Percentiles rank a stretch among this genome's conserved stretches.
phyloP scores from a whole-genome alignment of 2,329 filamentous ascomycete species.

The Penicillium sp. region DNA sequence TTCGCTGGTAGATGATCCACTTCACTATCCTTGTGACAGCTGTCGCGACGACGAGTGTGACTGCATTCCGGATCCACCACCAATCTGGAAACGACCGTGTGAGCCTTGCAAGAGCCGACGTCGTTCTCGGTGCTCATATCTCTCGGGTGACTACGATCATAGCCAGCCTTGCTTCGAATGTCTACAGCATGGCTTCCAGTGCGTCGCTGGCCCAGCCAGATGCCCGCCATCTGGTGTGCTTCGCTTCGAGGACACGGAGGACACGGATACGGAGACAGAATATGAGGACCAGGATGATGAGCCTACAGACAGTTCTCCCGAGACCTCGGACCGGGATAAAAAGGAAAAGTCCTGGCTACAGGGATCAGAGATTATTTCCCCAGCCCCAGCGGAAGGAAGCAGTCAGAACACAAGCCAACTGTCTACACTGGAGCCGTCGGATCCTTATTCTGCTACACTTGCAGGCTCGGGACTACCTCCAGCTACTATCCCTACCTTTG shows the following conservation, averaged over 20 bases:
- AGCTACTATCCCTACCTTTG: constrained; percentile 18
- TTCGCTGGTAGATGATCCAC: constrained; percentile 42
- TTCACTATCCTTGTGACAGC: constrained; percentile 44
- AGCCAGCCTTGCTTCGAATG: constrained; percentile 42
- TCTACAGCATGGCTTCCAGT: constrained; percentile 33
- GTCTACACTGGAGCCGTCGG: neutral
- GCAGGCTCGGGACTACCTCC: neutral
- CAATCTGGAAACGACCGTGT: constrained; percentile 43
- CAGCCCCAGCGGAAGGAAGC: neutral
- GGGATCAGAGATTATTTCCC: neutral
- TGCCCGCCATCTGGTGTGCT: constrained; percentile 8
- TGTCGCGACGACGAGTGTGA: constrained; percentile 41
- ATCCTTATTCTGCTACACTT: neutral
- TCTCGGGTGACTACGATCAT: constrained; percentile 33
- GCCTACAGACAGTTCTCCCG: neutral
- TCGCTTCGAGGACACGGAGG: neutral
- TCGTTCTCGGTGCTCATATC: constrained; percentile 43
- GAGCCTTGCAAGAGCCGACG: constrained; percentile 39
- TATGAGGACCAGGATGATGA: neutral
- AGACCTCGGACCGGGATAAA: constrained; percentile 3
- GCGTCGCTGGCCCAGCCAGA: constrained; percentile 45
- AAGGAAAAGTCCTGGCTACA: too few relatives aligned
- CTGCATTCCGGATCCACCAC: constrained; percentile 44
- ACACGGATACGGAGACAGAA: constrained; percentile 16
- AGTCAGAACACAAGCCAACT: neutral